A percentile compares a stretch with the other conserved stretches of the same genome.
Conservation (phyloP, 345 rosid genomes). For the Toxicodendron radicans region DNA sequence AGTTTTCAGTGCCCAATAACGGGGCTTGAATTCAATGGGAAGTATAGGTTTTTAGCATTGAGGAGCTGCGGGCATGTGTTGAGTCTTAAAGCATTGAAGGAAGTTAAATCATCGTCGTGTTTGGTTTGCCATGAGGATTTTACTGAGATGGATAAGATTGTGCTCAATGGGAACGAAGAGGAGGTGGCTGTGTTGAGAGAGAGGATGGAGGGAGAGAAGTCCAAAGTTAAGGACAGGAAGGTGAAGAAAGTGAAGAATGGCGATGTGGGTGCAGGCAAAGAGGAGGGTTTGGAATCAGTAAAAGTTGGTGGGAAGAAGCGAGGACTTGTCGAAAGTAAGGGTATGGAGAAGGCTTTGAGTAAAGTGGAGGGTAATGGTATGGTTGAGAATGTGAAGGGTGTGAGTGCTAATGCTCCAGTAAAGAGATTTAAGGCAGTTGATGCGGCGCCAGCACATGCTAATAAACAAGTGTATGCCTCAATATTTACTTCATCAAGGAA, state of each 20-base stretch:
- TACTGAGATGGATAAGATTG: slow-evolving; percentile 62
- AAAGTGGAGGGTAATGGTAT: slow-evolving; percentile 46
- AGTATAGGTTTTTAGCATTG: slow-evolving; percentile 69
- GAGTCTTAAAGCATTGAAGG: slow-evolving; percentile 91
- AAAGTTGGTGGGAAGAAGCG: slow-evolving; percentile 46
- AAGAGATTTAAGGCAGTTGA: slow-evolving; percentile 70
- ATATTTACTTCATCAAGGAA: slow-evolving; percentile 84
- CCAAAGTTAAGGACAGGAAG: slow-evolving; percentile 62
- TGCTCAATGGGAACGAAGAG: slow-evolving; percentile 82
- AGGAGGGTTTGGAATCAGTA: slow-evolving; percentile 14
- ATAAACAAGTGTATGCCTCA: slow-evolving; percentile 82
- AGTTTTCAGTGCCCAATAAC: slow-evolving; percentile 81
- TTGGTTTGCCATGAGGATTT: slow-evolving; percentile 84
- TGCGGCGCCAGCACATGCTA: slow-evolving; percentile 74
- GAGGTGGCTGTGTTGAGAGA: slow-evolving; percentile 65
- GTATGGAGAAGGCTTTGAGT: slow-evolving; percentile 32
- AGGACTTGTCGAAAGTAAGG: slow-evolving; percentile 35
- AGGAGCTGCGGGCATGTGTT: slow-evolving; percentile 86
- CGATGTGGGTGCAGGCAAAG: slow-evolving; percentile 27
- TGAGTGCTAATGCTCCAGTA: slow-evolving; percentile 30
- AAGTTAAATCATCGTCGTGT: slow-evolving; percentile 82
- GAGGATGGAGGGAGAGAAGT: slow-evolving; percentile 70
- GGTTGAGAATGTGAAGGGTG: slow-evolving; percentile 35
- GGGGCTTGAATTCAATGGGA: slow-evolving; percentile 86
- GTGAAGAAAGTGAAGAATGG: slow-evolving; percentile 56